These are phyloP conservation scores for Gamsiella multidivaricata DNA, from an alignment of 192 early-diverging fungal species.

Conservation along the genomic window DNA sequence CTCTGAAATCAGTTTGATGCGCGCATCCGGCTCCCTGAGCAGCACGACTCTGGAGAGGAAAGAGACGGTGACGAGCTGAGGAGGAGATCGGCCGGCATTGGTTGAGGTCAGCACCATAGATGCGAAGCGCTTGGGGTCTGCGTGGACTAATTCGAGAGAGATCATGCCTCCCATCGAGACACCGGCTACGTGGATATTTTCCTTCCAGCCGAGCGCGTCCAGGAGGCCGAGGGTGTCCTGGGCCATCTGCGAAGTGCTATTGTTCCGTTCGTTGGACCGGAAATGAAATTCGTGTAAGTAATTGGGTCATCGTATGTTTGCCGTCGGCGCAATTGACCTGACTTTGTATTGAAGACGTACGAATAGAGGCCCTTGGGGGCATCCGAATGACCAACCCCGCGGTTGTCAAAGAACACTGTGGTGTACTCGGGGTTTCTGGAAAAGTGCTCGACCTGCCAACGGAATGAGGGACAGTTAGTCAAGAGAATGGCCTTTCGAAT, in stretches of 20 bases:
- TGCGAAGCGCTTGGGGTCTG: constrained; percentile 67
- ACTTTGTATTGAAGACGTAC: too few species aligned
- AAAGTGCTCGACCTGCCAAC: constrained; percentile 73
- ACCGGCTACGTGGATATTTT: constrained; percentile 79
- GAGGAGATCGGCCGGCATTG: constrained; percentile 59
- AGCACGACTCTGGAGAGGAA: constrained; percentile 41
- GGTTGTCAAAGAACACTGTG: constrained; percentile 86
- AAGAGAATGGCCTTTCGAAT: neutral
- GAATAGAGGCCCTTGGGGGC: constrained; percentile 64
- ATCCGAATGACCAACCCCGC: constrained; percentile 78
- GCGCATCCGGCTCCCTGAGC: constrained; percentile 19
- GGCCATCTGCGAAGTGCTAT: constrained; percentile 82
- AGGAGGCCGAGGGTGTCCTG: constrained; percentile 75
- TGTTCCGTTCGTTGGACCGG: too few species aligned
- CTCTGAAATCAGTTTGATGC: constrained; percentile 38
- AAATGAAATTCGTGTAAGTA: neutral
- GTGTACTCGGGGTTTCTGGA: constrained; percentile 72
- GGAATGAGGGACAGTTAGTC: neutral
- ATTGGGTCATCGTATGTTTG: too few species aligned
- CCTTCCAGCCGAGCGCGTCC: constrained; percentile 78
- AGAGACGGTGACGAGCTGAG: constrained; percentile 46
- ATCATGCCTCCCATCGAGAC: constrained; percentile 92
- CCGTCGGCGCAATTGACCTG: too few species aligned
- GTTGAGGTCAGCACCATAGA: constrained; percentile 71
- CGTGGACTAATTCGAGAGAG: constrained; percentile 72